Evolutionary conservation across 2,329 filamentous ascomycete species (phyloP), one percentile per base, ranked within the genome.

Genomic region (Bipolaris cookei): DNA sequence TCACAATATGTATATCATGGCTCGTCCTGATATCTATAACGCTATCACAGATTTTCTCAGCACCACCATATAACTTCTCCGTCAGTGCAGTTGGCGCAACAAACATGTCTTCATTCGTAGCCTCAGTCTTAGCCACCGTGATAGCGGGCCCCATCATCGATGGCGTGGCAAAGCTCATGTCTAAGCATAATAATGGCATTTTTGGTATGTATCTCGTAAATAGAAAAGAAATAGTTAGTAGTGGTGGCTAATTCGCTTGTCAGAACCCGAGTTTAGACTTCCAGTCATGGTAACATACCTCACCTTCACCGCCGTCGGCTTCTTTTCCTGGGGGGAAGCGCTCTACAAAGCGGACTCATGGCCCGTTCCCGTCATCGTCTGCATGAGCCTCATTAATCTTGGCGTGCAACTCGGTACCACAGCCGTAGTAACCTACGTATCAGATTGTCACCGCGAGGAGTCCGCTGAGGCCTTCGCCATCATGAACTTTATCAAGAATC

Each of bases 401-500:
- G 67, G 67, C 34, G 60, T 70, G 1, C 65, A 68, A 35, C 49
- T 70, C 5, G 64, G 62, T 13, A 65, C 63, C 21, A 70, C 67
- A 4, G 56, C 56, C 7, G 60, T 67, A 10, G 67, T 68, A 0
- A 67, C 67, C 6, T 70, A 70, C 35, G 64, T 70, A 13, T 56
- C 49, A 8, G 67, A 70, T 28, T 65, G 66, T 44, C 67, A 70
- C 46, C 64, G 64, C 13, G 67, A 68, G 28, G 62, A 66, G 41
- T 59, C 66, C 4, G 60, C 64, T 1, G 67, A 70, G 50, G 67
- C 67, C 16, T 70, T 70, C 35, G 67, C 66, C 1, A 64, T 66
- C 16, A 69, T 69, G 65, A 69, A 69, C 45, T 67, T 69, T 18
- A 51, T 68, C 50, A 69, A 68, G 45, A 69, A 69, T n/a, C 51